Conservation (phyloP, 2,329 filamentous ascomycete species). For the Triangularia setosa region DNA sequence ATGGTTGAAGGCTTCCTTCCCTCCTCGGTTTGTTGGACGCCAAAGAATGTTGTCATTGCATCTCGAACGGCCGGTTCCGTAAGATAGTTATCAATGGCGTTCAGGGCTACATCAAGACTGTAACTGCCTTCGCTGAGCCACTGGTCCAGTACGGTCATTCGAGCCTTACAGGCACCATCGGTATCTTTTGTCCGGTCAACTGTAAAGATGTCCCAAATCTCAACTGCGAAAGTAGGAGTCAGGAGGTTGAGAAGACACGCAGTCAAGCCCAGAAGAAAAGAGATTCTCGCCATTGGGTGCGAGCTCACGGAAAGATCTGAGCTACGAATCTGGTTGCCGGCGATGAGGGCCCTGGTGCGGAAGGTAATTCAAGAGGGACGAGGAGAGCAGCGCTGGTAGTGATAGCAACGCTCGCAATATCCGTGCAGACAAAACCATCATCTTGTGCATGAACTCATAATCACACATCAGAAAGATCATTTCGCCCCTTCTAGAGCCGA, state of each 20-base stretch:
- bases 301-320: background rate
- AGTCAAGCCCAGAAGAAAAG: background rate
- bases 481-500: no score
- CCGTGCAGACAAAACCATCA: no score
- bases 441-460: no score
- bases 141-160: background rate
- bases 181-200: background rate
- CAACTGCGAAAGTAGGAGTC: background rate
- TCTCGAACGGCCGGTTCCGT: background rate
- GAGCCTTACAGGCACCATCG: background rate
- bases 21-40: background rate
- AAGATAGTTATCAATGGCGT: background rate
- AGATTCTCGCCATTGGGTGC: background rate
- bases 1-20: no score
- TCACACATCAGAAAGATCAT: no score
- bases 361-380: background rate
- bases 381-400: background rate
- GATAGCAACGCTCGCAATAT: no score
- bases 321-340: no score
- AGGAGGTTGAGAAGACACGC: background rate
- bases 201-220: background rate
- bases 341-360: background rate
- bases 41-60: background rate
- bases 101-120: background rate
- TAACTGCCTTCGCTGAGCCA: background rate